phyloP scores from a whole-genome alignment of 371 early-diverging fungal genomes.

The Apophysomyces variabilis region DNA sequence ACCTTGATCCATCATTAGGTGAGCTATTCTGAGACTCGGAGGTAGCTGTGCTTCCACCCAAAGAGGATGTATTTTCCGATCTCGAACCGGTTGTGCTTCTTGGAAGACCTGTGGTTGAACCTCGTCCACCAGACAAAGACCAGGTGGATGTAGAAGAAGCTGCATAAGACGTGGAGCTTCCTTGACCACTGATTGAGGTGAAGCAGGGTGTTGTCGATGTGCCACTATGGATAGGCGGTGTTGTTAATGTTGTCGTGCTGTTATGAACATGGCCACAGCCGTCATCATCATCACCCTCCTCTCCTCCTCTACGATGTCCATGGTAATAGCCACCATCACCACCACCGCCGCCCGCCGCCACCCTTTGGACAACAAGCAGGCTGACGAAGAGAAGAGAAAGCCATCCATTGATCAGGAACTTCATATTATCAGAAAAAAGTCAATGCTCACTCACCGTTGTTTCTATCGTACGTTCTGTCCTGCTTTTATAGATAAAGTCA shows the following conservation, averaged over 20 bases:
- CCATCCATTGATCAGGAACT: background rate
- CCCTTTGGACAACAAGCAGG: background rate
- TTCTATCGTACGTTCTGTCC: background rate
- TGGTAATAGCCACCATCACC: background rate
- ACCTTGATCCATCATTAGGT: background rate
- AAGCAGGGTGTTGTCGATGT: too few species aligned
- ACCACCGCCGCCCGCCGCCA: slow-evolving; percentile 6
- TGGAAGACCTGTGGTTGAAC: too few species aligned
- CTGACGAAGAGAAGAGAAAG: background rate
- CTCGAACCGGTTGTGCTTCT: background rate
- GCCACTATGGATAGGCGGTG: too few species aligned
- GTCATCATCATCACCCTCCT: background rate
- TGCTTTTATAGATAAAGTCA: background rate
- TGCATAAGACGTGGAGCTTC: too few species aligned
- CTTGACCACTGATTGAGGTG: too few species aligned
- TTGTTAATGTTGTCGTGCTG: background rate
- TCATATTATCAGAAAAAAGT: background rate
- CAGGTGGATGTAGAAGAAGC: too few species aligned
- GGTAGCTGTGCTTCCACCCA: background rate
- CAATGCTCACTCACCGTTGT: background rate
- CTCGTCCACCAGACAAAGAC: background rate
- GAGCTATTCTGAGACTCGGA: background rate
- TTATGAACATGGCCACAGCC: background rate
- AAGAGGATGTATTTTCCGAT: background rate
- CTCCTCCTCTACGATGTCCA: background rate